Evolutionary conservation across 352 stramenopile genomes (phyloP).

Genomic region (Pythium oligandrum): DNA sequence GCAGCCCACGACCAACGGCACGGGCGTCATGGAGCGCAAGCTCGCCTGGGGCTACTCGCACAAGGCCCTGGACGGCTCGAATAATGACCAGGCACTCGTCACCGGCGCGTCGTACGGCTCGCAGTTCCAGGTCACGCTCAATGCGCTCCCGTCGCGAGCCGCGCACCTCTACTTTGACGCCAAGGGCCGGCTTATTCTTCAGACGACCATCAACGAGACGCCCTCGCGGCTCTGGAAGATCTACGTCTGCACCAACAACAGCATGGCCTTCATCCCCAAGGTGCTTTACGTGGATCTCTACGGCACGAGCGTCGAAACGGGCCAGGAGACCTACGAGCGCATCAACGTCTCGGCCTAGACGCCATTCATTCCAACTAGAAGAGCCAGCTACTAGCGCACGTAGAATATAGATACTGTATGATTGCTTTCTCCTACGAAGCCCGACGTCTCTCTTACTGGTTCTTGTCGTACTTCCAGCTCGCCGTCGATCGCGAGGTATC

Average conservation of each 20-base stretch:
- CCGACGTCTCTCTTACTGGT: constrained; percentile 20
- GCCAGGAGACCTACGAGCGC: constrained; percentile 56
- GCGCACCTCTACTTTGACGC: constrained; percentile 56
- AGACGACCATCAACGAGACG: constrained; percentile 41
- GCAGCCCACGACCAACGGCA: constrained; percentile 58
- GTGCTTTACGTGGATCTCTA: constrained; percentile 77
- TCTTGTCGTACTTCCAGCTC: constrained; percentile 58
- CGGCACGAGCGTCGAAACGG: constrained; percentile 41
- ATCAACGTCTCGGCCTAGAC: constrained; percentile 31
- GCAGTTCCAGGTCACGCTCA: constrained; percentile 59
- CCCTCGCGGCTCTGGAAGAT: constrained; percentile 67
- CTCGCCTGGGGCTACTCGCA: constrained; percentile 70
- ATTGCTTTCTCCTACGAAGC: neutral
- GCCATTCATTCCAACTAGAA: neutral
- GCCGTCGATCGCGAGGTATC: constrained; percentile 6
- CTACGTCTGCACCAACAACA: constrained; percentile 57
- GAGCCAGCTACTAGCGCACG: neutral
- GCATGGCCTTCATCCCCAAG: constrained; percentile 60
- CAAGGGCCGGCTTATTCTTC: constrained; percentile 46
- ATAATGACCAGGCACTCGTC: constrained; percentile 10
- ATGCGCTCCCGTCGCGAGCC: constrained; percentile 49
- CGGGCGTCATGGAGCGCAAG: constrained; percentile 58
- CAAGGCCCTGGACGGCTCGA: constrained; percentile 21
- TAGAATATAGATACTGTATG: neutral
- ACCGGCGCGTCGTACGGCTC: constrained; percentile 19